These are phyloP conservation scores for Acidomyces sp. DNA, from an alignment of 495 filamentous ascomycete species.

Conservation along the genomic window DNA sequence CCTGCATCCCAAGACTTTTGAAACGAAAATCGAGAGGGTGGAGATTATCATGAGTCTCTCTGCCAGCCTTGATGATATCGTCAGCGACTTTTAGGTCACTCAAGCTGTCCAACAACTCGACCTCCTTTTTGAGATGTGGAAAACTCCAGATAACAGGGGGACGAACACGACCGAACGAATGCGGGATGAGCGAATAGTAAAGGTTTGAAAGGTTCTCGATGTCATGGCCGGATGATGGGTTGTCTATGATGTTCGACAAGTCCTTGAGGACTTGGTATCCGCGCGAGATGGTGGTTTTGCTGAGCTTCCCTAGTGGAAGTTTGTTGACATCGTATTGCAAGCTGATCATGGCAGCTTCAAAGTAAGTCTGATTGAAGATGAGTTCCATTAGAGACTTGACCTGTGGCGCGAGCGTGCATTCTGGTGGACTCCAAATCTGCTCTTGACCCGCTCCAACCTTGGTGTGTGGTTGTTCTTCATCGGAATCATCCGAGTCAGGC, in stretches of 20 bases:
- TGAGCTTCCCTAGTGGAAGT: conserved; percentile 71
- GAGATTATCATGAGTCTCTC: conserved; percentile 32
- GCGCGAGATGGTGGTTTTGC: conserved; percentile 54
- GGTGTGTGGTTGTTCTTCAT: conserved; percentile 17
- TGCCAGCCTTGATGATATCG: conserved; percentile 54
- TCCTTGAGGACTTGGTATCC: conserved; percentile 66
- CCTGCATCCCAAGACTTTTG: conserved; percentile 53
- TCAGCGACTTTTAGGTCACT: conserved; percentile 73
- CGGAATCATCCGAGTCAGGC: no score
- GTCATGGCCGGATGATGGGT: conserved; percentile 35
- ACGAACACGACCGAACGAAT: conserved; percentile 61
- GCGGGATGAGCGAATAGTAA: conserved; percentile 74
- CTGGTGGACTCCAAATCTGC: conserved; percentile 1
- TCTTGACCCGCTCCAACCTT: neutral
- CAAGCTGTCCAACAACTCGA: conserved; percentile 62
- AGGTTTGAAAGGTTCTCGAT: conserved; percentile 55
- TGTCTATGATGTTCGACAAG: conserved; percentile 48
- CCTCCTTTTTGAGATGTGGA: conserved; percentile 52
- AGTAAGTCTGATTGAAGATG: conserved; percentile 67
- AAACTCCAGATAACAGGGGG: conserved; percentile 52
- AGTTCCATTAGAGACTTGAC: conserved; percentile 58
- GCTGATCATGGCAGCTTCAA: conserved; percentile 48
- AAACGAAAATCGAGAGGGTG: conserved; percentile 61
- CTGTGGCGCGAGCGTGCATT: conserved; percentile 12
- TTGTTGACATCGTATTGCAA: conserved; percentile 69